These are phyloP conservation scores for Mycena sanguinolenta DNA, from an alignment of 768 basidiomycete species.

Conservation along the genomic window DNA sequence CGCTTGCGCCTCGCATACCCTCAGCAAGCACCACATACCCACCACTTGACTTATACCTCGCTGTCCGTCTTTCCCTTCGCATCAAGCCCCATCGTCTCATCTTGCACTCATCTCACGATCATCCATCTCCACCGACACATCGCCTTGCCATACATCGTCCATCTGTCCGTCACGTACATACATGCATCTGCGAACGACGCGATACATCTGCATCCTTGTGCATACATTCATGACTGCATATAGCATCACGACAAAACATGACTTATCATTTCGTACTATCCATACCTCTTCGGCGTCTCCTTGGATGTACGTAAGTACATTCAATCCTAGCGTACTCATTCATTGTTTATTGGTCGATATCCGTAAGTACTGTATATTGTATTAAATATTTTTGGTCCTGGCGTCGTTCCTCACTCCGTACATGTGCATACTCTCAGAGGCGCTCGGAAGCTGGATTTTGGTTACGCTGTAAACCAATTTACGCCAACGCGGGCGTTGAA, in stretches of 20 bases:
- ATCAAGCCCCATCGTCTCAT: not conserved
- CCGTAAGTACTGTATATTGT: too few species aligned
- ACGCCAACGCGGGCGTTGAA: too few species aligned
- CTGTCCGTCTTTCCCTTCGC: not conserved
- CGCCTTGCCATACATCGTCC: not conserved
- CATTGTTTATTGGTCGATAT: too few species aligned
- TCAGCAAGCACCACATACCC: not conserved
- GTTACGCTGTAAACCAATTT: too few species aligned
- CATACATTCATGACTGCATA: not conserved
- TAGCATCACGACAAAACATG: not conserved
- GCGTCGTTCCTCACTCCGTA: too few species aligned
- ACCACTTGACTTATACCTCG: not conserved
- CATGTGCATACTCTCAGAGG: too few species aligned
- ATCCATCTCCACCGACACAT: not conserved
- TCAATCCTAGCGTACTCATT: not conserved
- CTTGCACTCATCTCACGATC: not conserved
- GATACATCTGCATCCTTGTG: not conserved
- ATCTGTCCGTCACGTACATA: not conserved
- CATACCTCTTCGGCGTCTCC: not conserved
- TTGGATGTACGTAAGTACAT: too few species aligned
- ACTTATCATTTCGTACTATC: not conserved
- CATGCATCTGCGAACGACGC: constrained; percentile 2
- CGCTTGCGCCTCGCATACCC: not conserved
- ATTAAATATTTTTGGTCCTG: too few species aligned
- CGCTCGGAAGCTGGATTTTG: too few species aligned